Evolutionary conservation across 2,329 filamentous ascomycete genomes (phyloP).

Genomic region (Talaromyces atroroseus): DNA sequence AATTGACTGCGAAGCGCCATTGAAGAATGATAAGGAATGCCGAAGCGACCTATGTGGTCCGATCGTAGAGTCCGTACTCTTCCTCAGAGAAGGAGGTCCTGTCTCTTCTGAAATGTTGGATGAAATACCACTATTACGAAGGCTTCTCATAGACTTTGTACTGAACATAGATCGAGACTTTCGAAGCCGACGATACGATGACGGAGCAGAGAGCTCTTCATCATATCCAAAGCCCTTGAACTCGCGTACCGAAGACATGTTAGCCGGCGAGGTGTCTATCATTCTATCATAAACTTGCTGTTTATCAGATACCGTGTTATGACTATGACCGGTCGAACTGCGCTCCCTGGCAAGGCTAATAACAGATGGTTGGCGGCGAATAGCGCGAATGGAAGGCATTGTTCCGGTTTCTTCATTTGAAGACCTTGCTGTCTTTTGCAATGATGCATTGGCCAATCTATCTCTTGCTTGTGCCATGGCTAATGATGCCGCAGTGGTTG

Average conservation of each 20-base stretch:
- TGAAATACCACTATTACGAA: constrained; percentile 21
- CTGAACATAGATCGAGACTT: constrained; percentile 47
- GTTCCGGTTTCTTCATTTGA: constrained; percentile 19
- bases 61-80: constrained; percentile 11
- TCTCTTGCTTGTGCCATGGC: constrained; percentile 37
- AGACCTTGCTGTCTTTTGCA: constrained; percentile 9
- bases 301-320: not conserved
- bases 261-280: constrained; percentile 15
- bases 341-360: constrained; percentile 15
- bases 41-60: constrained; percentile 25
- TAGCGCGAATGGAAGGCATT: constrained; percentile 17
- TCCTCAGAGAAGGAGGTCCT: constrained; percentile 11
- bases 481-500: constrained; percentile 37
- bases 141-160: constrained; percentile 33
- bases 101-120: constrained; percentile 14
- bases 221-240: constrained; percentile 28
- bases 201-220: constrained; percentile 36
- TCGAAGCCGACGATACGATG: constrained; percentile 43
- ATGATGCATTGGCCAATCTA: constrained; percentile 23
- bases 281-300: not conserved
- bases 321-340: constrained; percentile 1
- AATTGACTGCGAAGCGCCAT: constrained; percentile 20
- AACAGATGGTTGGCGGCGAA: constrained; percentile 19
- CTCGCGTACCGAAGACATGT: constrained; percentile 26
- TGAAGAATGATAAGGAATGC: constrained; percentile 41